Evolutionary conservation across 192 early-diverging fungal genomes (phyloP).

Genomic region (Coemansia sp.): DNA sequence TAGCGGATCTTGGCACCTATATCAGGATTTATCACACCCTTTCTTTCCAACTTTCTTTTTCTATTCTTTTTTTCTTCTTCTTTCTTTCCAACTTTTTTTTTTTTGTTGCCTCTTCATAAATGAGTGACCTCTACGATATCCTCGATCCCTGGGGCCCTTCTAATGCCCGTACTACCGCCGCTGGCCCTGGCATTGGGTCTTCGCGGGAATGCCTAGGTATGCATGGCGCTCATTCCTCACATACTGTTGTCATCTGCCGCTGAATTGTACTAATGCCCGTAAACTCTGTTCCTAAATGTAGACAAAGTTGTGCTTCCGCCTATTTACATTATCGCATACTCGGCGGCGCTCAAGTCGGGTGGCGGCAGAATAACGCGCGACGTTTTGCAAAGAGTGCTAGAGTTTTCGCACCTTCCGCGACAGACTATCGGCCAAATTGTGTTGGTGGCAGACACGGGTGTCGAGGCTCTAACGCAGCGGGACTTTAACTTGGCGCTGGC

Average conservation of each 20-base stretch:
- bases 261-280: conserved; percentile 5
- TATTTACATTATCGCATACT: conserved; percentile 46
- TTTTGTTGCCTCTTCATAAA: conserved; percentile 17
- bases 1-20: not conserved
- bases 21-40: not conserved
- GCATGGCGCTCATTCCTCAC: conserved; percentile 2
- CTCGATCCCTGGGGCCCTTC: conserved; percentile 57
- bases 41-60: not conserved
- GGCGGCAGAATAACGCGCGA: conserved; percentile 51
- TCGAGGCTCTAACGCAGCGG: conserved; percentile 45
- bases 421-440: conserved; percentile 43
- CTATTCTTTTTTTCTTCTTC: not conserved
- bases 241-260: not conserved
- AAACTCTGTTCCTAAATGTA: conserved; percentile 13
- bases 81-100: conserved; percentile 10
- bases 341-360: conserved; percentile 42
- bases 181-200: conserved; percentile 17
- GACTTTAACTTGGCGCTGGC: conserved; percentile 78
- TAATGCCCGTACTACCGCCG: conserved; percentile 5
- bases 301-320: conserved; percentile 52
- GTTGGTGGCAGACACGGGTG: conserved; percentile 42
- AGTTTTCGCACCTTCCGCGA: conserved; percentile 42
- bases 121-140: conserved; percentile 60
- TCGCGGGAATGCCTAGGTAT: conserved; percentile 50
- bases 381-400: conserved; percentile 35